Base-by-base conservation (phyloP, 2,329 filamentous ascomycete genomes). In the Fusarium sp. region DNA sequence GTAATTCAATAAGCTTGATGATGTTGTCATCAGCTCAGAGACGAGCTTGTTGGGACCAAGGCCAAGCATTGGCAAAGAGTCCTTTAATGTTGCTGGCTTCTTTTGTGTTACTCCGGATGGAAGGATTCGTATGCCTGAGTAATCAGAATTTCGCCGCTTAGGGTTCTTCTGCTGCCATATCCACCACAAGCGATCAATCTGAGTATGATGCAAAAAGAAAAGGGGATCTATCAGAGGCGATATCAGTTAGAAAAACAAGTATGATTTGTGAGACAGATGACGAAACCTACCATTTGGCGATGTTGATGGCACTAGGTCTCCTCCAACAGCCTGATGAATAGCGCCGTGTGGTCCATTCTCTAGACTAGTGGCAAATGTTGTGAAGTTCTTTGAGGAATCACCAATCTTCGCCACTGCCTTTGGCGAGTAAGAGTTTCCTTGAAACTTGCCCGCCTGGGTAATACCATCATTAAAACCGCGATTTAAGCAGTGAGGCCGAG, bases 101-200 rank as follows among this genome's bases (percentile, higher is more conserved):
- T n/a, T n/a, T n/a, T n/a, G n/a, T n/a, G n/a, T n/a, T n/a, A n/a
- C n/a, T n/a, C n/a, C n/a, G n/a, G n/a, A n/a, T n/a, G n/a, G n/a
- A n/a, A n/a, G n/a, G n/a, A n/a, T n/a, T 72, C 65, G 52, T 46
- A 44, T 48, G 9, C 46, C 32, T 3, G 32, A n/a, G 17, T 48
- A 48, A 23, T 48, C 21, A 7, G 23, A 19, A 17, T 36, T 17
- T 4, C 32, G 30, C 10, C 11, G 2, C 21, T 38, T 4, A 3
- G 30, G 45, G 45, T 47, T 21, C 10, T 24, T n/a, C 11, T 38
- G 30, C 11, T 48, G 45, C 45, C 45, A 48, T 10, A 38, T 32
- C 32, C 30, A 21, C 45, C 45, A 48, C 30, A 48, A 32, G 7
- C 45, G 45, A 11, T 48, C 30, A 11, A 48, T 32, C 32, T 48